A percentile compares a stretch with the other conserved stretches of the same genome.
These are phyloP conservation scores for Nevesoporus exiguus DNA, from an alignment of 768 basidiomycete species.

Conservation along the genomic window DNA sequence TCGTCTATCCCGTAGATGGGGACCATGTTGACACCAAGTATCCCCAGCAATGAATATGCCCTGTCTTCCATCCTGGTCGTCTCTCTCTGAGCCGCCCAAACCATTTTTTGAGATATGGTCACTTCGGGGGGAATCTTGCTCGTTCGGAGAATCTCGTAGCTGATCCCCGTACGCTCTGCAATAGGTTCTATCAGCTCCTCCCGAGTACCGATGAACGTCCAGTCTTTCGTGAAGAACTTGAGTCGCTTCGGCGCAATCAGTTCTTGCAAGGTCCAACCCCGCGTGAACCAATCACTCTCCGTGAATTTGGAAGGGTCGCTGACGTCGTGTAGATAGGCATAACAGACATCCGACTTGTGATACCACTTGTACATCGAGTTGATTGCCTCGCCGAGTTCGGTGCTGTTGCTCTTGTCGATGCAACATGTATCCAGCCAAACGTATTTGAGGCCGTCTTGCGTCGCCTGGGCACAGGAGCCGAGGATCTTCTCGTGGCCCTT, in stretches of 20 bases:
- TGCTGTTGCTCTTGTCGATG: slow-evolving; percentile 27
- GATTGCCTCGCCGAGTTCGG: slow-evolving; percentile 31
- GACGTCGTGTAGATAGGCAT: slow-evolving; percentile 28
- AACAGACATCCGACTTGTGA: slow-evolving; percentile 22
- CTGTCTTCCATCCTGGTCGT: slow-evolving; percentile 28
- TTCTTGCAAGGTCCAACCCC: slow-evolving; percentile 33
- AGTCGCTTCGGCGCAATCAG: slow-evolving; percentile 27
- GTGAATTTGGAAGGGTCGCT: slow-evolving; percentile 11
- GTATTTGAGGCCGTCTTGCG: slow-evolving; percentile 13
- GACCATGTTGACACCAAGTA: slow-evolving; percentile 20
- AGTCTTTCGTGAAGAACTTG: slow-evolving; percentile 27
- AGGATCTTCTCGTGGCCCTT: slow-evolving; percentile 25
- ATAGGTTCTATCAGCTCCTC: slow-evolving; percentile 14
- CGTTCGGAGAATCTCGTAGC: slow-evolving; percentile 11
- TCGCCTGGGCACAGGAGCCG: slow-evolving; percentile 18
- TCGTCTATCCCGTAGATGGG: slow-evolving; percentile 26
- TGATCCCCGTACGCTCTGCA: slow-evolving; percentile 15
- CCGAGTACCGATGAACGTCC: slow-evolving; percentile 19
- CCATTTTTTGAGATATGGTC: slow-evolving; percentile 25
- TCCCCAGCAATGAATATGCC: slow-evolving; percentile 30
- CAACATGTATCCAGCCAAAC: slow-evolving; percentile 36
- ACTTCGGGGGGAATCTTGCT: slow-evolving; percentile 6
- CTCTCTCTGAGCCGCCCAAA: slow-evolving; percentile 25
- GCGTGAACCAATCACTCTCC: slow-evolving; percentile 29
- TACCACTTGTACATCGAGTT: slow-evolving; percentile 37